A percentile compares a stretch with the other conserved stretches of the same genome.
Evolutionary conservation across 768 basidiomycete species (phyloP).

Genomic region (Xerocomus potaroensis): DNA sequence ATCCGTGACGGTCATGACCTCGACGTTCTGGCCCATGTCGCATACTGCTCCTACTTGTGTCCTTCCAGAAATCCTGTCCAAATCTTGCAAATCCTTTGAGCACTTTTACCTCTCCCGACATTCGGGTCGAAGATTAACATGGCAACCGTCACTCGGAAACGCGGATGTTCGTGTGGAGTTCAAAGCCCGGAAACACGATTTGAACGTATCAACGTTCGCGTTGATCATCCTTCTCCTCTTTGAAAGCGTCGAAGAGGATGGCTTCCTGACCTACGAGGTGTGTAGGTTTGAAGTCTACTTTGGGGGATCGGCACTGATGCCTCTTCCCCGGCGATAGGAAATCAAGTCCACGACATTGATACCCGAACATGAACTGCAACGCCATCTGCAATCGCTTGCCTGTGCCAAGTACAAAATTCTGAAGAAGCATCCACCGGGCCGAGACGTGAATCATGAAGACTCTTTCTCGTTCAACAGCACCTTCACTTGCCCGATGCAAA

Average conservation of each 20-base stretch:
- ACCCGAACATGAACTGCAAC: slow-evolving; percentile 71
- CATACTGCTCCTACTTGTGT: slow-evolving; percentile 60
- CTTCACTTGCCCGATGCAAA: slow-evolving; percentile 78
- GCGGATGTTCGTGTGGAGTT: slow-evolving; percentile 86
- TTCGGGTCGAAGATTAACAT: slow-evolving; percentile 84
- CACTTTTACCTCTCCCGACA: slow-evolving; percentile 87
- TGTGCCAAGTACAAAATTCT: slow-evolving; percentile 92
- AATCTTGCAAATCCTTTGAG: slow-evolving; percentile 74
- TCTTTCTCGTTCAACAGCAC: slow-evolving; percentile 84
- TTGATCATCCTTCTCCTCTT: slow-evolving; percentile 86
- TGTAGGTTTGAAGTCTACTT: slow-evolving; percentile 17
- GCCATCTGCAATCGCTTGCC: slow-evolving; percentile 93
- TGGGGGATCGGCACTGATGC: not conserved
- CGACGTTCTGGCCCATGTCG: slow-evolving; percentile 93
- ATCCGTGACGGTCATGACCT: slow-evolving; percentile 89
- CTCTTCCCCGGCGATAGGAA: slow-evolving; percentile 50
- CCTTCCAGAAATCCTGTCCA: slow-evolving; percentile 60
- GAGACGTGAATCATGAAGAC: slow-evolving; percentile 74
- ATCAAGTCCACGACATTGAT: slow-evolving; percentile 75
- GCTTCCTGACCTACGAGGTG: slow-evolving; percentile 75
- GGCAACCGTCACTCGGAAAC: slow-evolving; percentile 87
- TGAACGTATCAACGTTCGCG: slow-evolving; percentile 90
- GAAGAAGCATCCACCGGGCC: slow-evolving; percentile 84
- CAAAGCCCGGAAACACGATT: slow-evolving; percentile 74
- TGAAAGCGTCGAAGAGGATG: slow-evolving; percentile 62